Evolutionary conservation across 1,139 yeast species (phyloP), one percentile per base, ranked within the genome.

Genomic region (Lodderomyces jiufengensis): DNA sequence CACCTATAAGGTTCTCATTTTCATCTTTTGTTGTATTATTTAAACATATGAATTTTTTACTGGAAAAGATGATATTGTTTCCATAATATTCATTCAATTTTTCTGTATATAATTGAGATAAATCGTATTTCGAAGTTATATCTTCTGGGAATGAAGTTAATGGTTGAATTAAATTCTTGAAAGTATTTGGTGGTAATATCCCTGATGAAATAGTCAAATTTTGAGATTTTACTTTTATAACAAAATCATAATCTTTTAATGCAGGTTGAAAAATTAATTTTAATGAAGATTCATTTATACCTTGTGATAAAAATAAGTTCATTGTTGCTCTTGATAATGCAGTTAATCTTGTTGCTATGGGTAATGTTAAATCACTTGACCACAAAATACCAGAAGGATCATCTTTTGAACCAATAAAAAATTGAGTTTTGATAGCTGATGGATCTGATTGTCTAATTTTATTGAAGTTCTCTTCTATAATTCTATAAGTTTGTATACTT

Each of bases 351-450:
- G 90, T 75, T 2, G 95, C 90, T 39, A 88, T 80, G 9, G 95
- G 90, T 37, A 87, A 67, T 11, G 83, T 78, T 29, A 81, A 62
- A 36, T 74, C 74, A 44, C 77, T 75, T 3, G 95, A 78, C 92
- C 95, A 92, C 41, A 84, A 57, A 25, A 80, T 78, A 34, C 97
- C 97, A 10, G 92, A 76, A 9, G 80, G 78, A 52, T 92, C 97
- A 43, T 80, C 82, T 51, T 78, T 80, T 1, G 95, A 76, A 0
- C 84, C 95, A 45, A 92, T 76, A 49, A 87, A 88, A 52, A 83
- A 76, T 47, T 92, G 95, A 6, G 86, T 75, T 45, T 77, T 82
- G 37, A 84, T 61, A 16, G 94, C 86, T 22, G 81, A 76, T 15
- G 97, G 97, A 61, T 92, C 97, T 37, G 67, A 70, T 43, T 76